Evolutionary conservation across 345 rosid species (phyloP).

Genomic region (Erucastrum elatum): DNA sequence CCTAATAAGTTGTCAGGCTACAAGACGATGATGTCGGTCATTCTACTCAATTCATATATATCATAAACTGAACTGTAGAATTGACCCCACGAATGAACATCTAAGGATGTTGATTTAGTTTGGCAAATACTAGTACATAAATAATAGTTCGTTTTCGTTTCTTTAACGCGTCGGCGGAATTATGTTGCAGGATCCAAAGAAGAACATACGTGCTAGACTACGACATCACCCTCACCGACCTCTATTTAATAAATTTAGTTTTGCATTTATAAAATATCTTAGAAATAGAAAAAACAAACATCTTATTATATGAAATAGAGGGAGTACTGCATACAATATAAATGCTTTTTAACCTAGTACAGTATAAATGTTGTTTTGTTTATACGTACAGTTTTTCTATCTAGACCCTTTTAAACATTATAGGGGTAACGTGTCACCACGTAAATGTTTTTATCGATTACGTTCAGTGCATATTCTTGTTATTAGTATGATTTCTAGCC

Average conservation of each 20-base stretch:
- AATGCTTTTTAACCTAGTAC: too few species aligned
- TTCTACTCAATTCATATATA: not conserved
- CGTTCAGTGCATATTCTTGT: not conserved
- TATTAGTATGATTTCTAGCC: not conserved
- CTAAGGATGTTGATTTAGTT: not conserved
- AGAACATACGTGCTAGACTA: conserved; percentile 5
- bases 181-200: conserved; percentile 7
- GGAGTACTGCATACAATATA: too few species aligned
- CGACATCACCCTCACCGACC: not conserved
- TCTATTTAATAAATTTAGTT: too few species aligned
- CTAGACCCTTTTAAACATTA: not conserved
- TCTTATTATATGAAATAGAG: not conserved
- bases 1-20: not conserved
- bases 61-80: not conserved
- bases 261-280: too few species aligned
- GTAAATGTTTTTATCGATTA: not conserved
- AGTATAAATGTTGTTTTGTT: not conserved
- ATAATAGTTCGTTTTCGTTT: not conserved
- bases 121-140: not conserved
- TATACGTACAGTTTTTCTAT: not conserved
- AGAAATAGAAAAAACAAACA: not conserved
- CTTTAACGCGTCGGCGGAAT: conserved; percentile 1
- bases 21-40: conserved; percentile 37
- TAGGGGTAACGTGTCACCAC: not conserved
- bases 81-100: conserved; percentile 16